Conservation (phyloP, 2,329 filamentous ascomycete genomes). For the Pseudomassariella vexata region DNA sequence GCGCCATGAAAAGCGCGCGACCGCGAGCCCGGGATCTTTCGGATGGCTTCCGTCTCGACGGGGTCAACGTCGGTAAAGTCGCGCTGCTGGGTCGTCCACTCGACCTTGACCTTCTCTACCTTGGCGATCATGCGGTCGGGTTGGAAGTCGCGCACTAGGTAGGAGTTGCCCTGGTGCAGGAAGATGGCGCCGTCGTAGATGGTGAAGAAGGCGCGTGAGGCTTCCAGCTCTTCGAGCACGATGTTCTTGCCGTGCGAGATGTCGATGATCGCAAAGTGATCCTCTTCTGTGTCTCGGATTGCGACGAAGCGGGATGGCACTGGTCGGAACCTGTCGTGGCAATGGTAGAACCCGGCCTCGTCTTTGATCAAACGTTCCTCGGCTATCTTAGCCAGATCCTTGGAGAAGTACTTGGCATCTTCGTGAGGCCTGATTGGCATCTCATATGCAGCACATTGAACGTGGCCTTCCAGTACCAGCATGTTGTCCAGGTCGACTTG, state of each 20-base stretch:
- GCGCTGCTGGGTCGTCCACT: slow-evolving; percentile 90
- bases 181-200: slow-evolving; percentile 97
- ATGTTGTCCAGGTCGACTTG: slow-evolving; percentile 91
- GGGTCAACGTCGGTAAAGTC: slow-evolving; percentile 95
- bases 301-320: slow-evolving; percentile 76
- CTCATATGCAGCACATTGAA: slow-evolving; percentile 93
- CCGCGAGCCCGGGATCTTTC: slow-evolving; percentile 56
- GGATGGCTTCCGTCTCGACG: slow-evolving; percentile 82
- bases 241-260: slow-evolving; percentile 75
- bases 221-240: slow-evolving; percentile 93
- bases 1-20: slow-evolving; percentile 77
- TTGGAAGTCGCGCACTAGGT: slow-evolving; percentile 83
- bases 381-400: slow-evolving; percentile 65
- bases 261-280: slow-evolving; percentile 92
- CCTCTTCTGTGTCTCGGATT: slow-evolving; percentile 81
- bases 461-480: slow-evolving; percentile 84
- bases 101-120: slow-evolving; percentile 83
- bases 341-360: slow-evolving; percentile 79
- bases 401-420: slow-evolving; percentile 75
- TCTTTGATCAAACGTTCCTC: slow-evolving; percentile 69
- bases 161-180: slow-evolving; percentile 90
- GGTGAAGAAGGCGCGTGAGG: slow-evolving; percentile 89
- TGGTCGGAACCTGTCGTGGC: slow-evolving; percentile 81
- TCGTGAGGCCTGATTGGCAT: slow-evolving; percentile 80
- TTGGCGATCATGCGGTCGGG: slow-evolving; percentile 77